A percentile compares a stretch with the other conserved stretches of the same genome.
These are phyloP conservation scores for Boletus fagicola DNA, from an alignment of 768 basidiomycete species.

Conservation along the genomic window DNA sequence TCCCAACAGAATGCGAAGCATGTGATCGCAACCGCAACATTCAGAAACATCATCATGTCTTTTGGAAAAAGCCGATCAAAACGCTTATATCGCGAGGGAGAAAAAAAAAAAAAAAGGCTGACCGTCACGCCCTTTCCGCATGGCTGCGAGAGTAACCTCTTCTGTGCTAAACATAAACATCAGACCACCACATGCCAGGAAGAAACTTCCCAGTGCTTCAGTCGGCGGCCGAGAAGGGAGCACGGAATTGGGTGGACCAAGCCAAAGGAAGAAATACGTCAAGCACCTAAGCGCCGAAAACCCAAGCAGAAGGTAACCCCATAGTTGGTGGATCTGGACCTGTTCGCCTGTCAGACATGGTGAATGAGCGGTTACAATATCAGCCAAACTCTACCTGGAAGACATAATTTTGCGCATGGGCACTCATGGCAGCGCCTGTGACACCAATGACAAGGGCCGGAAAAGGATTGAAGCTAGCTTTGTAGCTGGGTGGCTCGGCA, in stretches of 20 bases:
- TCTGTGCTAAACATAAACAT: conserved; percentile 90
- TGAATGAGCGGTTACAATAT: not conserved
- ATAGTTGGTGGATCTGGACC: conserved; percentile 87
- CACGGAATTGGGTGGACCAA: conserved; percentile 77
- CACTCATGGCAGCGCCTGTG: conserved; percentile 91
- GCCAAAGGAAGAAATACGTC: conserved; percentile 95
- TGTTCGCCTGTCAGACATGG: conserved; percentile 28
- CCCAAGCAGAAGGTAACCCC: conserved; percentile 83
- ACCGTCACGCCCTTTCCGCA: conserved; percentile 88
- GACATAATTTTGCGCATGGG: conserved; percentile 86
- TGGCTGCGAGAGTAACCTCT: conserved; percentile 85
- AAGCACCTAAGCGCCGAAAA: conserved; percentile 79
- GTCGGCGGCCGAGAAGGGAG: conserved; percentile 92
- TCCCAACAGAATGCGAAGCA: conserved; percentile 88
- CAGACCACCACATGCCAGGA: conserved; percentile 83
- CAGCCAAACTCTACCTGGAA: conserved; percentile 58
- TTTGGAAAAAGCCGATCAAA: not conserved
- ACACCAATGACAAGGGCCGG: conserved; percentile 92
- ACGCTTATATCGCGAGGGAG: not conserved
- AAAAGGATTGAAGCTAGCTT: conserved; percentile 84
- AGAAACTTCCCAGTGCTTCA: conserved; percentile 85
- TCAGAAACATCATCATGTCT: conserved; percentile 91
- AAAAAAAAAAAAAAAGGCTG: conserved; percentile 22
- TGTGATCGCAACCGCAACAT: conserved; percentile 81
- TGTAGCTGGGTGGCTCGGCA: conserved; percentile 70